These are phyloP conservation scores for Rosa multiflora DNA, from an alignment of 306 rosid species.

Conservation along the genomic window DNA sequence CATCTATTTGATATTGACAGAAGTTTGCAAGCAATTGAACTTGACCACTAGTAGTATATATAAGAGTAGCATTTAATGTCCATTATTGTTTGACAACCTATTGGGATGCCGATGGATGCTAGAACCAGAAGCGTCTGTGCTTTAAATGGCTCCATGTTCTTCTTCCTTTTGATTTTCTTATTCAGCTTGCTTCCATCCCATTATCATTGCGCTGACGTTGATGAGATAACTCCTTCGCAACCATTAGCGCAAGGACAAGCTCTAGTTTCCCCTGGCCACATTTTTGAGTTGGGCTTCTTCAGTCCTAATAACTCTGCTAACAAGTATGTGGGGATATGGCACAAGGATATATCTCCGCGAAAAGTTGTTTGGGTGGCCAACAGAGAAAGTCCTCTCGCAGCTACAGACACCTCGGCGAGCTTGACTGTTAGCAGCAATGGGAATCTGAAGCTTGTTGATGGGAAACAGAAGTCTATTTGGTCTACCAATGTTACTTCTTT, in stretches of 20 bases:
- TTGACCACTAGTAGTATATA: neutral
- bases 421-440: conserved; percentile 30
- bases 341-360: conserved; percentile 9
- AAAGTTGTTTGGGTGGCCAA: conserved; percentile 50
- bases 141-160: neutral
- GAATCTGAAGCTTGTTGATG: conserved; percentile 38
- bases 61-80: neutral
- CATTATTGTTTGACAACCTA: neutral
- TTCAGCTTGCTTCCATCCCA: conserved; percentile 5
- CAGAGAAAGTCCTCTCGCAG: conserved; percentile 37
- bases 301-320: conserved; percentile 30
- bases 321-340: conserved; percentile 51
- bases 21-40: neutral
- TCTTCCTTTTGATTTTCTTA: neutral
- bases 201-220: conserved; percentile 8
- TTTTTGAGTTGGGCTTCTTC: conserved; percentile 50
- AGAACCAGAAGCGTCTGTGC: neutral
- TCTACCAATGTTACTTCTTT: conserved; percentile 24
- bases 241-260: conserved; percentile 17
- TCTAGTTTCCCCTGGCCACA: conserved; percentile 17
- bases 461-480: conserved; percentile 29
- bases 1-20: neutral
- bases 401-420: conserved; percentile 24
- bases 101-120: neutral
- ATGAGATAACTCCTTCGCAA: conserved; percentile 20